A percentile compares a stretch with the other conserved stretches of the same genome.
Evolutionary conservation across 768 basidiomycete species (phyloP).

Genomic region (Lactarius tabidus): DNA sequence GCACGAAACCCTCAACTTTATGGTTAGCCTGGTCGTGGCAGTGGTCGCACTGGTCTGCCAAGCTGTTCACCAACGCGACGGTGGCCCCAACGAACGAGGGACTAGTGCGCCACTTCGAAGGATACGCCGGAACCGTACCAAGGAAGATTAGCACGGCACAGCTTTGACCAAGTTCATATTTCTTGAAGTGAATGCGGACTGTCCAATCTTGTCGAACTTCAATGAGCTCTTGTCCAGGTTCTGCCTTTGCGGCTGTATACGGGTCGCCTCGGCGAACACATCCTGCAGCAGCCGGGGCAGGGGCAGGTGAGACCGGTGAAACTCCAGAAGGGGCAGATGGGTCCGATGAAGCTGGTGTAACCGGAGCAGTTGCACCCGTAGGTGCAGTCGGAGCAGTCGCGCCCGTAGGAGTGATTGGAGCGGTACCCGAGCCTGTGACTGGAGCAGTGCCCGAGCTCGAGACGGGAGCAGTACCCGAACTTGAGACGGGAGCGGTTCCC

Average conservation of each 20-base stretch:
- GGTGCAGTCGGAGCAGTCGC: too few species aligned
- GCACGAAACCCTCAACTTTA: constrained; percentile 43
- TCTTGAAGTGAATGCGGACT: constrained; percentile 40
- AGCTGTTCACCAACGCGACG: constrained; percentile 40
- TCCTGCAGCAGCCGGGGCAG: background rate
- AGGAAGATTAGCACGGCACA: constrained; percentile 49
- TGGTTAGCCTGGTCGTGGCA: constrained; percentile 33
- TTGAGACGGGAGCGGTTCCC: too few species aligned
- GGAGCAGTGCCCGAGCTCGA: too few species aligned
- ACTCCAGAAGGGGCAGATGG: background rate
- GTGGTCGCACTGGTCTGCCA: constrained; percentile 38
- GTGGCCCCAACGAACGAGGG: constrained; percentile 42
- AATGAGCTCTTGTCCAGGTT: background rate
- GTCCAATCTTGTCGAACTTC: constrained; percentile 38
- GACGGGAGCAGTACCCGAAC: too few species aligned
- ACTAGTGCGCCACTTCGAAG: constrained; percentile 36
- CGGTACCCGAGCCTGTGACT: too few species aligned
- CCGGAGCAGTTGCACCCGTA: too few species aligned
- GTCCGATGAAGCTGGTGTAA: too few species aligned
- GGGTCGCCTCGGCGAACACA: background rate
- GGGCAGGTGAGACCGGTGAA: background rate
- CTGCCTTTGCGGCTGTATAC: background rate
- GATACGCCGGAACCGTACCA: constrained; percentile 38
- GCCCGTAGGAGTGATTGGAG: too few species aligned
- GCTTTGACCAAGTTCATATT: constrained; percentile 41